Evolutionary conservation across 2,329 filamentous ascomycete species (phyloP).

Genomic region (Hortaea werneckii): DNA sequence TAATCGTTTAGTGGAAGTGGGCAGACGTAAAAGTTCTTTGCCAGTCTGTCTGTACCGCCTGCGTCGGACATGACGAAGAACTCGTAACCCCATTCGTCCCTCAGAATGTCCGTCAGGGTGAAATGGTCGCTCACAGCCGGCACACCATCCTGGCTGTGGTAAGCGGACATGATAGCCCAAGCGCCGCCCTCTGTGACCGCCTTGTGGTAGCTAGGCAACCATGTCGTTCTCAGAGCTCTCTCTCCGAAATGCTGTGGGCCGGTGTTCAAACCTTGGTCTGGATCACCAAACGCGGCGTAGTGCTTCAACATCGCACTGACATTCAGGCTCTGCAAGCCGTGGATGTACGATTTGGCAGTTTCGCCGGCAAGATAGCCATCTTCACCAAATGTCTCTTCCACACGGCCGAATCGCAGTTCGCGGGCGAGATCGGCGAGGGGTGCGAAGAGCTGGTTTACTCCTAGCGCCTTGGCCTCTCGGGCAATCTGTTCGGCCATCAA

Average conservation of each 20-base stretch:
- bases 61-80: conserved; percentile 59
- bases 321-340: conserved; percentile 52
- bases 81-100: conserved; percentile 62
- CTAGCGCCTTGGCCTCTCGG: conserved; percentile 54
- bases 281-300: conserved; percentile 57
- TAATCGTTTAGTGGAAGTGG: conserved; percentile 26
- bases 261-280: conserved; percentile 64
- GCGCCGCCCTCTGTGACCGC: conserved; percentile 61
- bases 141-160: conserved; percentile 62
- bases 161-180: conserved; percentile 61
- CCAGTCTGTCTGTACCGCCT: conserved; percentile 59
- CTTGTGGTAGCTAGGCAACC: conserved; percentile 52
- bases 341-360: conserved; percentile 51
- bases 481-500: conserved; percentile 59
- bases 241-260: conserved; percentile 49
- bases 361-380: conserved; percentile 60
- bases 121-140: conserved; percentile 56
- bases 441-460: conserved; percentile 64
- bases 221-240: conserved; percentile 45
- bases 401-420: conserved; percentile 60
- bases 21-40: conserved; percentile 55
- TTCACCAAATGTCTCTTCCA: conserved; percentile 65
- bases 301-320: conserved; percentile 68
- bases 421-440: conserved; percentile 61
- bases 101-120: conserved; percentile 57